Conservation (phyloP, 108 stramenopile genomes). For the Parmales sp. region DNA sequence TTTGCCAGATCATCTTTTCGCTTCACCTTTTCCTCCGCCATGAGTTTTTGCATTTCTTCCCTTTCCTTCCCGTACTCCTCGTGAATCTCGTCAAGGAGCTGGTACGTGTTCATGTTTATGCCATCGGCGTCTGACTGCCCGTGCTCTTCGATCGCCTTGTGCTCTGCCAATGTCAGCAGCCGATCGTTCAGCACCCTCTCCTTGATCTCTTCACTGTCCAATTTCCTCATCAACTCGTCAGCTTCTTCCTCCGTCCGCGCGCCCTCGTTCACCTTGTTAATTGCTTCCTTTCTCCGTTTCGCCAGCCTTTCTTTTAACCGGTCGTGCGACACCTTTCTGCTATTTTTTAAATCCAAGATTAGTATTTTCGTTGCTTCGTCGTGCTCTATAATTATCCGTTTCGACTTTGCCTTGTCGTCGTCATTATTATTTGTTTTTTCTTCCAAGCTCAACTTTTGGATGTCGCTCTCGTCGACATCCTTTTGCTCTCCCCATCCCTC, state of each 20-base stretch:
- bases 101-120: slow-evolving; percentile 2
- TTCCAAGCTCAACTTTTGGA: neutral
- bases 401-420: neutral
- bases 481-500: neutral
- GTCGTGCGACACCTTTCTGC: neutral
- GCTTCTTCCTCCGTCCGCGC: neutral
- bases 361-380: neutral
- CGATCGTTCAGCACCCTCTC: slow-evolving; percentile 7
- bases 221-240: neutral
- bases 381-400: neutral
- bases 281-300: neutral
- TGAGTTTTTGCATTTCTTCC: neutral
- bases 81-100: slow-evolving; percentile 10
- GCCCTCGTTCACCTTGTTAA: neutral
- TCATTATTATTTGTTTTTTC: neutral
- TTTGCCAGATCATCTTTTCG: neutral
- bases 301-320: neutral
- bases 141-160: slow-evolving; percentile 11
- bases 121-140: neutral
- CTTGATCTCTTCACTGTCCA: neutral
- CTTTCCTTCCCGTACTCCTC: neutral
- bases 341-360: neutral
- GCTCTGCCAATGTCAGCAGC: neutral
- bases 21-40: neutral
- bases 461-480: neutral